These are phyloP conservation scores for Magnolia kwangsiensis DNA, from an alignment of 164 flowering plant genomes.

Conservation along the genomic window DNA sequence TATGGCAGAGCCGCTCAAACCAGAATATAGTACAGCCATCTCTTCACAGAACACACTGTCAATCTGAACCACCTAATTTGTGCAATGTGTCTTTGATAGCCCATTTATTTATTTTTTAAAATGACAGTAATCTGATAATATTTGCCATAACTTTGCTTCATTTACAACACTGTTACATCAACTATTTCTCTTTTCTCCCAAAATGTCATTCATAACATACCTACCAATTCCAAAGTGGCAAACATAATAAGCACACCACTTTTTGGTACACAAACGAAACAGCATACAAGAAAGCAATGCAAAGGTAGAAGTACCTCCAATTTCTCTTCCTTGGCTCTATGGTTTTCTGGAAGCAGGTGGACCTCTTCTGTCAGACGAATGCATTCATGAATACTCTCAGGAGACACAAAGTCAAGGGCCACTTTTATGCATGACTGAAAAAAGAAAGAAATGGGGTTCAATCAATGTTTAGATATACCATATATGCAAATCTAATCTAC, in stretches of 20 bases:
- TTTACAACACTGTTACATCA: too few species aligned
- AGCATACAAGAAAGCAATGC: neutral
- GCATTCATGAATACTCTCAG: conserved; percentile 47
- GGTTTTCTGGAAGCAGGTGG: conserved; percentile 40
- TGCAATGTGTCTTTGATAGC: too few species aligned
- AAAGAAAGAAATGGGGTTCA: neutral
- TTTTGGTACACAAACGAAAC: neutral
- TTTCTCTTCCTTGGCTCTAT: conserved; percentile 50
- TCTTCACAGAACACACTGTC: too few species aligned
- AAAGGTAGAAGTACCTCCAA: conserved; percentile 30
- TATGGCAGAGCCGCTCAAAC: too few species aligned
- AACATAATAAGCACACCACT: neutral
- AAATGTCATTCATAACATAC: neutral
- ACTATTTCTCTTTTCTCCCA: neutral
- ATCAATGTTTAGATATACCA: neutral
- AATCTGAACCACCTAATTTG: too few species aligned
- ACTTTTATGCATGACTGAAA: conserved; percentile 49
- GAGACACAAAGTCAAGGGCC: conserved; percentile 51
- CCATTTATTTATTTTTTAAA: too few species aligned
- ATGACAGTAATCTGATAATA: too few species aligned
- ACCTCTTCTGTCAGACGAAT: conserved; percentile 42
- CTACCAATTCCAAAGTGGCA: neutral
- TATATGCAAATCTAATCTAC: neutral
- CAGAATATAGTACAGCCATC: too few species aligned
- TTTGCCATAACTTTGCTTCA: too few species aligned